Base-by-base conservation (phyloP, 176 grass and related monocot species). In the Oryza glumipatula region DNA sequence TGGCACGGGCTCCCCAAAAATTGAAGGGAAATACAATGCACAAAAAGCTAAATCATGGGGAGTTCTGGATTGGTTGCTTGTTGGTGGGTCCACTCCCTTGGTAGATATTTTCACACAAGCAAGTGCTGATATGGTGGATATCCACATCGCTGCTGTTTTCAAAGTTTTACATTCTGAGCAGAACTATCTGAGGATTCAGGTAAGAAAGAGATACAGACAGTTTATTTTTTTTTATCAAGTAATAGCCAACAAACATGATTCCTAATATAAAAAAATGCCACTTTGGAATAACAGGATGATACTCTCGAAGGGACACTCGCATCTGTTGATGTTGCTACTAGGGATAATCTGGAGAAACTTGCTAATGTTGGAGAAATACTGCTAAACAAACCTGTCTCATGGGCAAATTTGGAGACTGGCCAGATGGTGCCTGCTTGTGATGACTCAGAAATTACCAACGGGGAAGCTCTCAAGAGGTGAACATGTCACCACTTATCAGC, bases 161-260 rank as follows among this genome's bases (percentile, higher is more conserved):
- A 94, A 91, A 82, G 92, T 89, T 58, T 81, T 94, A 61, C 86
- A 74, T 54, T 98, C 92, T 54, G 86, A 93, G 64, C 64, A 94
- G 39, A 95, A 91, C 76, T 95, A 98, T 80, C 90, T 97, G 49
- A 91, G 95, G 65, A 97, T 97, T 65, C 92, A 98, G 89, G 92
- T 98, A 81, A 74, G 65, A 45, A 83, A 67, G 63, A 14, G 68
- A 11, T 28, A 78, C 8, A 67, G n/a, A 51, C 69, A 80, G 11
- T 73, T 84, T 12, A 54, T 38, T 68, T 32, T 32, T 30, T 75
- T 72, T 19, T 48, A 68, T 22, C 14, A 79, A 16, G 15, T 51
- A 38, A 36, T 2, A 79, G 21, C 44, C 13, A 77, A 66, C 67
- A 66, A 74, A 78, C 65, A 9, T 12, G 21, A 17, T 65, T 77